These are phyloP conservation scores for Tulasnella sp. DNA, from an alignment of 768 basidiomycete genomes.

Conservation along the genomic window DNA sequence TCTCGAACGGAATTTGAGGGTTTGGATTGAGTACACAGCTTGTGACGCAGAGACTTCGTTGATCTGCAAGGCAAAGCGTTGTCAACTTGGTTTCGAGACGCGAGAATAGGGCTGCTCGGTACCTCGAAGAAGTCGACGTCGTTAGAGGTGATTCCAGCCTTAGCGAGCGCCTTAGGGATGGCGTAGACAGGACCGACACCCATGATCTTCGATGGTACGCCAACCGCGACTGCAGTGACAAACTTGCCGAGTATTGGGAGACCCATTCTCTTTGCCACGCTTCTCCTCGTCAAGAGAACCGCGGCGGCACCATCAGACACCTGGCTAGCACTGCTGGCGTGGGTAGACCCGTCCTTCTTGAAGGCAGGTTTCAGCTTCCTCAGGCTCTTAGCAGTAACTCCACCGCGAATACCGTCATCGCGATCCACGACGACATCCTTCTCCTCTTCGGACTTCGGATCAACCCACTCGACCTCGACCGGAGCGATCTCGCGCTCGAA, in stretches of 20 bases:
- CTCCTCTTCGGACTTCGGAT: constrained; percentile 70
- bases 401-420: constrained; percentile 85
- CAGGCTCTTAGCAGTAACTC: constrained; percentile 73
- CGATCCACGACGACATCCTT: constrained; percentile 64
- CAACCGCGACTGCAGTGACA: constrained; percentile 62
- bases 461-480: constrained; percentile 61
- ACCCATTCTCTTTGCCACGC: constrained; percentile 73
- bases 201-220: constrained; percentile 86
- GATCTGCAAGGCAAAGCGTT: constrained; percentile 42
- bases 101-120: not conserved
- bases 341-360: constrained; percentile 65
- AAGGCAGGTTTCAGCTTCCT: constrained; percentile 85
- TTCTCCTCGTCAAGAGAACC: constrained; percentile 75
- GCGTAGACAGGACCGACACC: constrained; percentile 88
- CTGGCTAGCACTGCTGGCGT: constrained; percentile 84
- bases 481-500: constrained; percentile 85
- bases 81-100: not conserved
- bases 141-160: constrained; percentile 57
- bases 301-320: constrained; percentile 92
- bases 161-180: constrained; percentile 68
- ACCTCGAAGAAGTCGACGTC: constrained; percentile 84
- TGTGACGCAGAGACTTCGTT: constrained; percentile 80
- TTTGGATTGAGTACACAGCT: constrained; percentile 67
- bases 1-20: constrained; percentile 68
- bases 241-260: constrained; percentile 87